These are phyloP conservation scores for Gonapodya prolifera DNA, from an alignment of 192 early-diverging fungal genomes.

Conservation along the genomic window DNA sequence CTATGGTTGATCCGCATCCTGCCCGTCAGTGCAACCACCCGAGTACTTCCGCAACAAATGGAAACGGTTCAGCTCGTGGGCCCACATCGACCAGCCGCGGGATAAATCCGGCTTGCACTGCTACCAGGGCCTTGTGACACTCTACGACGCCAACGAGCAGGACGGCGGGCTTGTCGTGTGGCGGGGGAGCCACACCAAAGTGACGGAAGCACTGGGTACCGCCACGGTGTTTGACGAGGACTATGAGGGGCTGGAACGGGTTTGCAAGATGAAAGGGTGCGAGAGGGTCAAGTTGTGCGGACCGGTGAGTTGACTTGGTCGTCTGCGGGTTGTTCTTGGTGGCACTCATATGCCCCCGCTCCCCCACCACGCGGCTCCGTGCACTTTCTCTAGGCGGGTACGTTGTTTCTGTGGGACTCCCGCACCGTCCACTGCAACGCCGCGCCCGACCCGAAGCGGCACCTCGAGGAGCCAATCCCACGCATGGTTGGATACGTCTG, in stretches of 20 bases:
- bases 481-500: neutral
- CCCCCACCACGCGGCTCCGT: no score
- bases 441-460: neutral
- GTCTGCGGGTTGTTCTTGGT: neutral
- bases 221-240: neutral
- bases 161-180: slow-evolving; percentile 2
- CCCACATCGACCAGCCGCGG: neutral
- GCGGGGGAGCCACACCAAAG: neutral
- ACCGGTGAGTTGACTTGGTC: neutral
- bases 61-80: neutral
- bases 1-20: no score
- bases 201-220: neutral
- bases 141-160: neutral
- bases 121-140: neutral
- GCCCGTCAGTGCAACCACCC: neutral
- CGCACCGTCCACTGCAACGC: slow-evolving; percentile 5
- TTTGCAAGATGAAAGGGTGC: neutral
- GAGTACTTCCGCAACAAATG: neutral
- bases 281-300: neutral
- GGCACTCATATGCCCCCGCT: no score
- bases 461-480: neutral
- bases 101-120: neutral
- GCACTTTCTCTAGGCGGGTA: slow-evolving; percentile 1
- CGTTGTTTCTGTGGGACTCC: neutral
- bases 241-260: neutral